Evolutionary conservation across 306 rosid species (phyloP).

Genomic region (Ormosia semicastrata): DNA sequence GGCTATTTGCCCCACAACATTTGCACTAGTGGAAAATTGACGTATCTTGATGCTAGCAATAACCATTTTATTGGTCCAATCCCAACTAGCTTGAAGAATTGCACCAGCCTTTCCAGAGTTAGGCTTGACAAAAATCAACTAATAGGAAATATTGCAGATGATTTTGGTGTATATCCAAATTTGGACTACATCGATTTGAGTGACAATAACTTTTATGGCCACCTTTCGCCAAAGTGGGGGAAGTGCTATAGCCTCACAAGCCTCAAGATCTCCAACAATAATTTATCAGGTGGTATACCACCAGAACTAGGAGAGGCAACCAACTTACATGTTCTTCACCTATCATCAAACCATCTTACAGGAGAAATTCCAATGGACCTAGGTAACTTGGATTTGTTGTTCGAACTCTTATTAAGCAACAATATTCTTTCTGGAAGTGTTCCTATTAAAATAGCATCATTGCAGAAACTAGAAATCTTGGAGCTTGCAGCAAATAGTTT

Average conservation of each 20-base stretch:
- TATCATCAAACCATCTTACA: constrained; percentile 19
- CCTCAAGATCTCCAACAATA: neutral
- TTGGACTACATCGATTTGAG: constrained; percentile 19
- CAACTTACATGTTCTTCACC: constrained; percentile 13
- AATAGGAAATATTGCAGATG: constrained; percentile 24
- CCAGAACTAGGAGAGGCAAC: constrained; percentile 12
- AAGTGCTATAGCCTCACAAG: neutral
- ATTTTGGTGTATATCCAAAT: constrained; percentile 24
- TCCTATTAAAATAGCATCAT: neutral
- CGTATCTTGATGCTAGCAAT: accelerated
- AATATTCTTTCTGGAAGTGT: constrained; percentile 5
- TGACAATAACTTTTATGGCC: constrained; percentile 26
- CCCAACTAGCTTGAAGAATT: constrained; percentile 26
- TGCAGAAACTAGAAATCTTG: neutral
- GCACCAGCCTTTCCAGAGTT: neutral
- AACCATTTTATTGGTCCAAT: neutral
- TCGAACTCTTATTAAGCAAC: neutral
- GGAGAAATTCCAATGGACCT: constrained; percentile 38
- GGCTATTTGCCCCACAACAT: constrained; percentile 19
- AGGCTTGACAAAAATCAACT: constrained; percentile 30
- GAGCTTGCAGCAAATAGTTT: constrained; percentile 12
- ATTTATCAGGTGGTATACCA: constrained; percentile 26
- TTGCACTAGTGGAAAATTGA: constrained; percentile 2
- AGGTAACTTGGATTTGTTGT: neutral
- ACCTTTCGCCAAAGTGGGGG: constrained; percentile 20